Percentiles rank a stretch among this genome's conserved stretches.
Evolutionary conservation across 345 rosid genomes (phyloP).

Genomic region (Boechera stricta): DNA sequence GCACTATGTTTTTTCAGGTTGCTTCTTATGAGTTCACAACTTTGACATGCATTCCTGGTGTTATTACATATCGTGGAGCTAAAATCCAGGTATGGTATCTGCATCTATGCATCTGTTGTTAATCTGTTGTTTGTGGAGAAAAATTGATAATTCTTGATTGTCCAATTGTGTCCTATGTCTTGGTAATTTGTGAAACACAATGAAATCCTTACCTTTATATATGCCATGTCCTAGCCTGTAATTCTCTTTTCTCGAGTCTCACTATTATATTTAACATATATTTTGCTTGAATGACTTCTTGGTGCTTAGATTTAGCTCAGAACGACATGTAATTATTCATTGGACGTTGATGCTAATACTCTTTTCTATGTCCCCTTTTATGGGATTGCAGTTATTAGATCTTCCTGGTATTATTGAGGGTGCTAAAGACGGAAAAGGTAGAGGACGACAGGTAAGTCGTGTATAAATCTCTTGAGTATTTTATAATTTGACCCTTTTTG

Average conservation of each 20-base stretch:
- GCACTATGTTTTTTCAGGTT: constrained; percentile 58
- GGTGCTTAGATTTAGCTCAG: constrained; percentile 19
- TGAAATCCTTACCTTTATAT: constrained; percentile 1
- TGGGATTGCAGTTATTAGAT: constrained; percentile 75
- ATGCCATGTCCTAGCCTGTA: constrained; percentile 1
- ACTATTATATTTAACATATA: neutral
- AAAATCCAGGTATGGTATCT: constrained; percentile 75
- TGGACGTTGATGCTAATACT: constrained; percentile 13
- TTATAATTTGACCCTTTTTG: neutral
- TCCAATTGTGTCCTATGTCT: neutral
- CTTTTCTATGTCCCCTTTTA: neutral
- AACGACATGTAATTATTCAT: neutral
- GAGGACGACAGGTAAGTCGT: constrained; percentile 86
- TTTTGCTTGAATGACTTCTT: neutral
- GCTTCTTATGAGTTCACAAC: constrained; percentile 99
- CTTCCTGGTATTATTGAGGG: constrained; percentile 99
- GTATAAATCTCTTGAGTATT: constrained; percentile 1
- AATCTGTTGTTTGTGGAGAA: neutral
- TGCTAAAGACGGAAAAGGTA: constrained; percentile 99
- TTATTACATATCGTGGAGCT: constrained; percentile 91
- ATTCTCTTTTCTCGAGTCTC: constrained; percentile 8
- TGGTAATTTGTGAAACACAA: constrained; percentile 11
- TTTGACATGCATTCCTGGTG: constrained; percentile 96
- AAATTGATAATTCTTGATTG: constrained; percentile 4
- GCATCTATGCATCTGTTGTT: neutral